Conservation (phyloP, 2,329 filamentous ascomycete species). For the Drechslerella coelobrocha region DNA sequence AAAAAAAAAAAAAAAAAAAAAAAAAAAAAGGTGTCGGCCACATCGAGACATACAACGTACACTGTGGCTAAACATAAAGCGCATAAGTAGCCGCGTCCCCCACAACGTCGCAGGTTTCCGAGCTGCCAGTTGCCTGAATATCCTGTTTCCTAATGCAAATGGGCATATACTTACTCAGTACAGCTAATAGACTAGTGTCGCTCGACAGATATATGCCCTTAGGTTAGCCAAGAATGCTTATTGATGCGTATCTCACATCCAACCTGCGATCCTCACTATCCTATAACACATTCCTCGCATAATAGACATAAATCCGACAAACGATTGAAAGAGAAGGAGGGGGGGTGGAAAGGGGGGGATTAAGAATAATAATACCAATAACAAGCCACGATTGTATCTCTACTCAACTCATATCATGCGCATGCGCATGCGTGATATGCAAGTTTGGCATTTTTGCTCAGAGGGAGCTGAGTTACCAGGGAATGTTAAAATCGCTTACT, state of each 20-base stretch:
- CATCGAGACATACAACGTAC: slow-evolving; percentile 17
- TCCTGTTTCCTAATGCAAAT: too few relatives aligned
- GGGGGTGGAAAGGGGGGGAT: too few relatives aligned
- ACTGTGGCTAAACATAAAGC: slow-evolving; percentile 2
- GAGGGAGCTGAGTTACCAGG: too few relatives aligned
- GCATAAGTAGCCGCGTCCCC: slow-evolving; percentile 7
- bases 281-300: slow-evolving; percentile 47
- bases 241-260: neutral
- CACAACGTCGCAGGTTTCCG: slow-evolving; percentile 3
- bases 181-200: too few relatives aligned
- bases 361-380: too few relatives aligned
- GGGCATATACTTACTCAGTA: too few relatives aligned
- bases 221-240: slow-evolving; percentile 12
- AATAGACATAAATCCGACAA: slow-evolving; percentile 11
- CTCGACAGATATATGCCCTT: too few relatives aligned
- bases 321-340: too few relatives aligned
- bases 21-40: slow-evolving; percentile 20
- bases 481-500: too few relatives aligned
- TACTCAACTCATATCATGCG: neutral
- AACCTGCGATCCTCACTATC: slow-evolving; percentile 21
- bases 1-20: slow-evolving; percentile 1
- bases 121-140: neutral
- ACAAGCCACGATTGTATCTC: too few relatives aligned
- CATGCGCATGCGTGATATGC: neutral
- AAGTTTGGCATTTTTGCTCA: too few relatives aligned